Percentiles rank a stretch among this genome's conserved stretches.
phyloP scores from a whole-genome alignment of 768 basidiomycete genomes.

The Tulasnella sp. region DNA sequence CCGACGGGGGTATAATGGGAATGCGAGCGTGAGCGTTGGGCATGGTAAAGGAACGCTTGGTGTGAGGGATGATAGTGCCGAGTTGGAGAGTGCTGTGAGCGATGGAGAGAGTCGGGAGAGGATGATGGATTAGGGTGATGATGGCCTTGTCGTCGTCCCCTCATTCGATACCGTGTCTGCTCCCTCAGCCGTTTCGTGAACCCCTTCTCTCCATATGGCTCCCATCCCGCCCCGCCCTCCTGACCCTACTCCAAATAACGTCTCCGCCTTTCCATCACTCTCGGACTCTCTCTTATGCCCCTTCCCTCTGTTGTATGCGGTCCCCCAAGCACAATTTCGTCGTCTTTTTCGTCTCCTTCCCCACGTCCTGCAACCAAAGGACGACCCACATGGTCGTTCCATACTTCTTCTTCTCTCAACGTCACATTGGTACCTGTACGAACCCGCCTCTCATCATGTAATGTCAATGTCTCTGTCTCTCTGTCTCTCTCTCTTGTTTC shows the following conservation, averaged over 20 bases:
- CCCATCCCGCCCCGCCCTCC: no score
- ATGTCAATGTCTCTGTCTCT: not conserved
- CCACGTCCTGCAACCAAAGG: not conserved
- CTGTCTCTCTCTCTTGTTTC: not conserved
- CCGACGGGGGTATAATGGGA: not conserved
- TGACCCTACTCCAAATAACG: not conserved
- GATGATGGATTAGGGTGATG: slow-evolving; percentile 9
- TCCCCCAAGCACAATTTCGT: not conserved
- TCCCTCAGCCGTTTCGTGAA: not conserved
- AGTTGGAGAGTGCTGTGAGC: slow-evolving; percentile 12
- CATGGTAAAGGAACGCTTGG: not conserved
- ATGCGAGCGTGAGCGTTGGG: not conserved
- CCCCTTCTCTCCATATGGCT: not conserved
- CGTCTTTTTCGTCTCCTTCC: no score
- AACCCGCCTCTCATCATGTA: not conserved
- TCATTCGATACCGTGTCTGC: not conserved
- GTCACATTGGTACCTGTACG: not conserved
- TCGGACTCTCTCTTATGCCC: not conserved
- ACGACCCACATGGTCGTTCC: not conserved
- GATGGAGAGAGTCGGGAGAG: slow-evolving; percentile 15
- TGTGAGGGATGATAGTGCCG: slow-evolving; percentile 9
- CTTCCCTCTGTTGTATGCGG: not conserved
- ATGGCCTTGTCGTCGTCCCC: not conserved
- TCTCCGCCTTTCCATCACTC: not conserved
- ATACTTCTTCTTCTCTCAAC: not conserved